These are phyloP conservation scores for Elongisporangium prolatum DNA, from an alignment of 352 stramenopile genomes.

Conservation along the genomic window DNA sequence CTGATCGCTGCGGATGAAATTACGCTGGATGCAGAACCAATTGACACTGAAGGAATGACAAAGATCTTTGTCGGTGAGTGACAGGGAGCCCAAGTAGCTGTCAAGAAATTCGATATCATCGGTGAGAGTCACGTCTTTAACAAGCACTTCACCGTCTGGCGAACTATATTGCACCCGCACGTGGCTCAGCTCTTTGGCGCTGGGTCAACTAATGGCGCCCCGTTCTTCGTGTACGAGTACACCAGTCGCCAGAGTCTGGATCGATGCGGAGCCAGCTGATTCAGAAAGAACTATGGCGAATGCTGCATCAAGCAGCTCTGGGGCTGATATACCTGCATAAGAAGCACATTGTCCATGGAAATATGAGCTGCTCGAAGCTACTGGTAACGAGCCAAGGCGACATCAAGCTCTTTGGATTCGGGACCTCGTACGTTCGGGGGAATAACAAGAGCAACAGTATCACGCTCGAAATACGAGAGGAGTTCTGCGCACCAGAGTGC, in stretches of 20 bases:
- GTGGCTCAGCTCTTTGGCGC: slow-evolving; percentile 23
- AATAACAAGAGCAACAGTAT: slow-evolving; percentile 16
- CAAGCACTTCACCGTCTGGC: slow-evolving; percentile 21
- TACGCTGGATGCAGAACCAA: neutral
- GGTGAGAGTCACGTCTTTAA: slow-evolving; percentile 21
- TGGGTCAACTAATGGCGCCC: slow-evolving; percentile 12
- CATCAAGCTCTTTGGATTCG: slow-evolving; percentile 28
- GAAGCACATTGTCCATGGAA: slow-evolving; percentile 24
- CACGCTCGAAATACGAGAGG: slow-evolving; percentile 5
- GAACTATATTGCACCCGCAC: slow-evolving; percentile 15
- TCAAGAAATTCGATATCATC: slow-evolving; percentile 17
- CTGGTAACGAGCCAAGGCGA: slow-evolving; percentile 18
- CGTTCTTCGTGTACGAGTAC: slow-evolving; percentile 30
- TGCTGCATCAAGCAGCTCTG: slow-evolving; percentile 11
- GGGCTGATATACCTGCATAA: slow-evolving; percentile 23
- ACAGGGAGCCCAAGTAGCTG: slow-evolving; percentile 16
- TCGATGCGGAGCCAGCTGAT: slow-evolving; percentile 11
- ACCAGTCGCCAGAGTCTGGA: slow-evolving; percentile 13
- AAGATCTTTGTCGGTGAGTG: slow-evolving; percentile 14
- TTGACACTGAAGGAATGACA: slow-evolving; percentile 6
- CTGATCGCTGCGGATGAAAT: neutral
- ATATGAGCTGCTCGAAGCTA: slow-evolving; percentile 33
- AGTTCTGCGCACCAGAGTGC: slow-evolving; percentile 22
- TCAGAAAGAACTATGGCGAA: slow-evolving; percentile 4
- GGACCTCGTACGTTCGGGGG: slow-evolving; percentile 21